phyloP scores from a whole-genome alignment of 805 yeast species.

The Yarrowia bubula region DNA sequence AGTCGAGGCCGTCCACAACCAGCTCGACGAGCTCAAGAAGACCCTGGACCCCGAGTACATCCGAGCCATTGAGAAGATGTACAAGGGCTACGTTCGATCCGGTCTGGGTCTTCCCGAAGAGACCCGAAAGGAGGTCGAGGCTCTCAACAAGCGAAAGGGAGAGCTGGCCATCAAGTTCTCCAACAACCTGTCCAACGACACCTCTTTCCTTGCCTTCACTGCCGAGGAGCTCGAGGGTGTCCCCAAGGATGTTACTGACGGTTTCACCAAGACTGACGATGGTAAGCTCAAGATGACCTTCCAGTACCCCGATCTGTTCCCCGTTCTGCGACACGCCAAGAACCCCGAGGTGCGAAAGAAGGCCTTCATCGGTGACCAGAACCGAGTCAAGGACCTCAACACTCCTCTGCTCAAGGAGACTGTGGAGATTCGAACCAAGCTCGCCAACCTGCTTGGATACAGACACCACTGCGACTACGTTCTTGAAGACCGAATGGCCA shows the following conservation, averaged over 20 bases:
- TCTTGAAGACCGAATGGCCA: conserved; percentile 80
- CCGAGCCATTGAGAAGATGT: conserved; percentile 56
- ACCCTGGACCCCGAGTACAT: conserved; percentile 53
- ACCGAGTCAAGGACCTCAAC: conserved; percentile 59
- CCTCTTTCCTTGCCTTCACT: conserved; percentile 58
- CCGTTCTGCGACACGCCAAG: conserved; percentile 69
- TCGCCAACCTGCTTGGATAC: conserved; percentile 67
- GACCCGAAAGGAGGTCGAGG: conserved; percentile 55
- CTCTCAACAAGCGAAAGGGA: conserved; percentile 58
- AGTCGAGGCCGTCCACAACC: conserved; percentile 52
- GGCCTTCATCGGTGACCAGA: conserved; percentile 67
- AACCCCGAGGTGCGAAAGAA: conserved; percentile 61
- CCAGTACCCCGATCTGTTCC: conserved; percentile 77
- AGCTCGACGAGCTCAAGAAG: conserved; percentile 27
- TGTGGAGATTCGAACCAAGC: conserved; percentile 57
- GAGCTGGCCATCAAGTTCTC: conserved; percentile 55
- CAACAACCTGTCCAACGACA: conserved; percentile 70
- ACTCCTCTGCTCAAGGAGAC: conserved; percentile 59
- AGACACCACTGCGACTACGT: conserved; percentile 65
- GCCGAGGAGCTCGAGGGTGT: conserved; percentile 69
- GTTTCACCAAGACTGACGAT: conserved; percentile 44
- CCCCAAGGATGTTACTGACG: conserved; percentile 59
- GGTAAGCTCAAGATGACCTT: conserved; percentile 61
- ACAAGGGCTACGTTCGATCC: conserved; percentile 58
- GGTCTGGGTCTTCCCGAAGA: conserved; percentile 64